phyloP scores from a whole-genome alignment of 2,329 filamentous ascomycete species.

The Cercospora beticola region DNA sequence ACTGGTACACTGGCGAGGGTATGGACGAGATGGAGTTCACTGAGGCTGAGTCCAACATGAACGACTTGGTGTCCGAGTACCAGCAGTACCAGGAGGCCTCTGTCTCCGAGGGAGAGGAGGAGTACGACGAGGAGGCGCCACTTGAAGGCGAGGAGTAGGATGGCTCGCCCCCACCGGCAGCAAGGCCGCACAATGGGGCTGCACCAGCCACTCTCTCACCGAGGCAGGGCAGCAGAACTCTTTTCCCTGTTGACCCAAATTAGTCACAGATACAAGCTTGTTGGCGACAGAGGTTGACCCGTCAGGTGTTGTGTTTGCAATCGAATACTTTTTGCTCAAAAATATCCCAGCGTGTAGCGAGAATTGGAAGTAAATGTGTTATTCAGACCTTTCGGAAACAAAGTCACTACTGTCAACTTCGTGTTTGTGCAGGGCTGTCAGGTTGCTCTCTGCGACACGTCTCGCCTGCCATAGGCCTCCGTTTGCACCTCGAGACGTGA shows the following conservation, averaged over 20 bases:
- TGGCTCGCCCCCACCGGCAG: constrained; percentile 1
- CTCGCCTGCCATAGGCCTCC: background rate
- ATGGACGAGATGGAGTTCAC: constrained; percentile 99
- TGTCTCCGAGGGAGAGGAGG: constrained; percentile 95
- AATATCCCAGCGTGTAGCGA: constrained; percentile 2
- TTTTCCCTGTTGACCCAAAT: background rate
- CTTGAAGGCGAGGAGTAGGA: constrained; percentile 69
- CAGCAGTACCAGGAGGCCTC: constrained; percentile 99
- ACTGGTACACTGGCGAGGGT: constrained; percentile 99
- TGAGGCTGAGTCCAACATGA: constrained; percentile 99
- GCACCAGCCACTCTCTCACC: background rate
- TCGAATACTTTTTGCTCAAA: background rate
- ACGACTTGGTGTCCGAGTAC: constrained; percentile 98
- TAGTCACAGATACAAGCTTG: background rate
- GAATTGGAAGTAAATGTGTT: constrained; percentile 4
- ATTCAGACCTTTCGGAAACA: background rate
- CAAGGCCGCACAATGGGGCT: background rate
- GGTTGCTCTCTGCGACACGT: background rate
- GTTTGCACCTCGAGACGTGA: background rate
- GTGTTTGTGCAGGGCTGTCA: background rate
- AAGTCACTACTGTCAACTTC: background rate
- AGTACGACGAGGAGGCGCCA: constrained; percentile 83
- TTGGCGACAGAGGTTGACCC: background rate
- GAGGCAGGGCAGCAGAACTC: background rate
- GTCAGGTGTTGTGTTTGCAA: constrained; percentile 3